Conservation (phyloP, 2,329 filamentous ascomycete species). For the Colletotrichum scovillei region DNA sequence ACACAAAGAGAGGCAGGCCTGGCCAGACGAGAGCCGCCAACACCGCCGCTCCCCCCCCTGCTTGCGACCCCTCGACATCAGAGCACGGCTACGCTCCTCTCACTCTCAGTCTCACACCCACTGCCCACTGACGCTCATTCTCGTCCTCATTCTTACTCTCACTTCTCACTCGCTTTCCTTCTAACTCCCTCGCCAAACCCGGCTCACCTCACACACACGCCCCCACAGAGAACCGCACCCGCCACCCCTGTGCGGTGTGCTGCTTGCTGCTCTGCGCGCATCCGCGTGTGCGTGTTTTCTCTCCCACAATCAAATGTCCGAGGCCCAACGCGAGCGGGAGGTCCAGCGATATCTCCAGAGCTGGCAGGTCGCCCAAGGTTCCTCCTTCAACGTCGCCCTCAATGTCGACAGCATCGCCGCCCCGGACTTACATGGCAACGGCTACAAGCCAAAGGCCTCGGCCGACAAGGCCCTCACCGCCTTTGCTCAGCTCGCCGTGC, state of each 20-base stretch:
- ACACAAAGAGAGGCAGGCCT: not conserved
- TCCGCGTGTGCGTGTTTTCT: not conserved
- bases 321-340: conserved; percentile 45
- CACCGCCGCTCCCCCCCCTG: not conserved
- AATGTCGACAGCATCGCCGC: conserved; percentile 45
- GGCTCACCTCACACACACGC: no score
- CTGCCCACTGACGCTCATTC: not conserved
- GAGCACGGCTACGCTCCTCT: not conserved
- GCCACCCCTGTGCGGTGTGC: not conserved
- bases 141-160: not conserved
- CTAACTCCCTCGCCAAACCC: no score
- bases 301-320: conserved; percentile 15
- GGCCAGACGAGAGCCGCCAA: not conserved
- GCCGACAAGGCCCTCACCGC: conserved; percentile 54
- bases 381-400: conserved; percentile 44
- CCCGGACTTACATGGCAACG: conserved; percentile 43
- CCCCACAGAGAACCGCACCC: not conserved
- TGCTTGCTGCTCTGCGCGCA: not conserved
- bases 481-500: conserved; percentile 61
- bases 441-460: conserved; percentile 46
- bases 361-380: conserved; percentile 47
- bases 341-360: conserved; percentile 46
- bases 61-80: not conserved
- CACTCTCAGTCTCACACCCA: not conserved
- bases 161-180: not conserved